Evolutionary conservation across 352 stramenopile species (phyloP).

Genomic region (Nothophytophthora sp.): DNA sequence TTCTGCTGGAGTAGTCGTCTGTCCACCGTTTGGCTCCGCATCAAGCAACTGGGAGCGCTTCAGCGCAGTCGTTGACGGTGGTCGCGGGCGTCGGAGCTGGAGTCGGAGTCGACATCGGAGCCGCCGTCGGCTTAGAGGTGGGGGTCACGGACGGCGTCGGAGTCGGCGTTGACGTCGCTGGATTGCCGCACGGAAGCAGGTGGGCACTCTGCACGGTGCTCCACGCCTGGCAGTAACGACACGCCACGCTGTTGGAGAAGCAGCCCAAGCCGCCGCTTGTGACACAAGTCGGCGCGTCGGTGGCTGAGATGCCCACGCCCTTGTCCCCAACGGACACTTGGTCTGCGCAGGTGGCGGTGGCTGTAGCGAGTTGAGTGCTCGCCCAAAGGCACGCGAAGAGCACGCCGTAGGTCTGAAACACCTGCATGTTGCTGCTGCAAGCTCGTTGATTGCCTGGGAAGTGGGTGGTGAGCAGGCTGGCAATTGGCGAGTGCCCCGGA

Average conservation of each 20-base stretch:
- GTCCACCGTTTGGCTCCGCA: no score
- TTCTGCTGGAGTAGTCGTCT: no score
- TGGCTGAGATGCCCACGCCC: constrained; percentile 32
- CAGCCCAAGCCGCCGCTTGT: constrained; percentile 33
- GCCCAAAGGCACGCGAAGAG: constrained; percentile 24
- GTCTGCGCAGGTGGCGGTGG: constrained; percentile 17
- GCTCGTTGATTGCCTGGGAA: constrained; percentile 2
- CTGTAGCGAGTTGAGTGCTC: constrained; percentile 12
- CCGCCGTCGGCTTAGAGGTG: neutral
- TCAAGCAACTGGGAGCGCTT: constrained; percentile 13
- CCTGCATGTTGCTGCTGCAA: constrained; percentile 21
- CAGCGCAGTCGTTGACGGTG: constrained; percentile 15
- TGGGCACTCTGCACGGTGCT: constrained; percentile 22
- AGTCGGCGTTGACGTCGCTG: constrained; percentile 3
- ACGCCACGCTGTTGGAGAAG: constrained; percentile 15
- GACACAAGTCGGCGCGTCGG: constrained; percentile 20
- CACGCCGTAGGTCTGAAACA: constrained; percentile 17
- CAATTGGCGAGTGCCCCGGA: constrained; percentile 9
- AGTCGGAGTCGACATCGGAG: neutral
- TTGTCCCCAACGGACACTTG: constrained; percentile 32
- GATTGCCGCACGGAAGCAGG: constrained; percentile 18
- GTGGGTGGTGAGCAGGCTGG: neutral
- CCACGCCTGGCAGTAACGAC: constrained; percentile 29
- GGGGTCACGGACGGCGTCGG: neutral
- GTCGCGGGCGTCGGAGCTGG: neutral